phyloP scores from a whole-genome alignment of 495 filamentous ascomycete genomes.

The Trichodelitschia bisporula region DNA sequence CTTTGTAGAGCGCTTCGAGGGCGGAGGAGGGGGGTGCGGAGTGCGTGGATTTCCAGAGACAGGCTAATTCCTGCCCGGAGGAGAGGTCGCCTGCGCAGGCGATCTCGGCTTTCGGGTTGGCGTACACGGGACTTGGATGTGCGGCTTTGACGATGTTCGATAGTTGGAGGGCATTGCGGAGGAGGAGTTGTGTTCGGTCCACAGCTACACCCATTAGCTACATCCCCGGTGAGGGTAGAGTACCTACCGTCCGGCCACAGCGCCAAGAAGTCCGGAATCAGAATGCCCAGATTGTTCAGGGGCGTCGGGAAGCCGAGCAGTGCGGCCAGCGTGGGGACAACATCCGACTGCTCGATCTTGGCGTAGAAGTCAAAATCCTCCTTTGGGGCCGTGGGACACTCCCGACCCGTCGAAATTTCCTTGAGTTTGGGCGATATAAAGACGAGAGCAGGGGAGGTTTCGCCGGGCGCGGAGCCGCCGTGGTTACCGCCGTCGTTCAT shows the following conservation, averaged over 20 bases:
- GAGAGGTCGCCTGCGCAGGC: slow-evolving; percentile 22
- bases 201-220: slow-evolving; percentile 1
- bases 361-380: slow-evolving; percentile 59
- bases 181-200: slow-evolving; percentile 38
- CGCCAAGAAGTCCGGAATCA: slow-evolving; percentile 52
- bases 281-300: slow-evolving; percentile 75
- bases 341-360: slow-evolving; percentile 73
- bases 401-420: slow-evolving; percentile 19
- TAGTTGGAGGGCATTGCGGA: slow-evolving; percentile 59
- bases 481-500: slow-evolving; percentile 99
- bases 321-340: slow-evolving; percentile 72
- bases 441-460: slow-evolving; percentile 77
- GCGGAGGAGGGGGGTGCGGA: no score
- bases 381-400: slow-evolving; percentile 18
- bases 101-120: slow-evolving; percentile 10
- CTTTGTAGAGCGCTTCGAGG: no score
- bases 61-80: slow-evolving; percentile 35
- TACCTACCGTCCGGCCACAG: slow-evolving; percentile 40
- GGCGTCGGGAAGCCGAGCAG: slow-evolving; percentile 73
- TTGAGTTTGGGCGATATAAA: slow-evolving; percentile 78
- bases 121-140: slow-evolving; percentile 32
- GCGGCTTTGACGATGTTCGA: slow-evolving; percentile 43
- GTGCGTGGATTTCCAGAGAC: no score
- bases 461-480: slow-evolving; percentile 72
- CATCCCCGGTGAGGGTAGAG: neutral